A percentile compares a stretch with the other conserved stretches of the same genome.
phyloP scores from a whole-genome alignment of 495 filamentous ascomycete genomes.

The Aspergillus carlsbadensis region DNA sequence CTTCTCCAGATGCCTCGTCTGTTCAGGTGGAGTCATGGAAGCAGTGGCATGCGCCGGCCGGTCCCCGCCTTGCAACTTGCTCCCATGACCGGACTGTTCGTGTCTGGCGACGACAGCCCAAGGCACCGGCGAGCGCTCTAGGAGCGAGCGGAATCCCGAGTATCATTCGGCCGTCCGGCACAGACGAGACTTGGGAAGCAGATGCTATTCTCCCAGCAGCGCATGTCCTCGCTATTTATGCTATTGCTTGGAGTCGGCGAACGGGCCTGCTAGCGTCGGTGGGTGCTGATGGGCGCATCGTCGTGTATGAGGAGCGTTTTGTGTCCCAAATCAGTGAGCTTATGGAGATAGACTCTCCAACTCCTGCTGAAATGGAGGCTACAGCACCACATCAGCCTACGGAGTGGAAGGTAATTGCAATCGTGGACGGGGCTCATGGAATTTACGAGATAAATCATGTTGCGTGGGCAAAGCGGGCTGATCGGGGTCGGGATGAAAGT shows the following conservation, averaged over 20 bases:
- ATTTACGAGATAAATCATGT: constrained; percentile 93
- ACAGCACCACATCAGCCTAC: constrained; percentile 27
- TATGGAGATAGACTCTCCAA: constrained; percentile 35
- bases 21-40: constrained; percentile 35
- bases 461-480: constrained; percentile 61
- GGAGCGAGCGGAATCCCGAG: constrained; percentile 56
- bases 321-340: constrained; percentile 22
- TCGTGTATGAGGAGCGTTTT: constrained; percentile 71
- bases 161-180: constrained; percentile 69
- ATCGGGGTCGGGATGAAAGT: constrained; percentile 35
- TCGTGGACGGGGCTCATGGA: constrained; percentile 71
- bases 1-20: constrained; percentile 1
- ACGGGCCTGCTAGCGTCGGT: constrained; percentile 76
- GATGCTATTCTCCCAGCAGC: constrained; percentile 66
- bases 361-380: background rate
- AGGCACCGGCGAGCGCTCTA: constrained; percentile 29
- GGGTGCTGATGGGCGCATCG: constrained; percentile 82
- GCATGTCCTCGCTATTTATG: constrained; percentile 81
- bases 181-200: constrained; percentile 79
- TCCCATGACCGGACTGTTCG: constrained; percentile 77
- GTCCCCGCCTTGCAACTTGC: constrained; percentile 69
- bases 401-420: constrained; percentile 68
- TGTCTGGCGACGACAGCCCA: constrained; percentile 70
- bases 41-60: constrained; percentile 43
- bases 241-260: constrained; percentile 72